phyloP scores from a whole-genome alignment of 371 early-diverging fungal genomes.

The Mucor saturninus region DNA sequence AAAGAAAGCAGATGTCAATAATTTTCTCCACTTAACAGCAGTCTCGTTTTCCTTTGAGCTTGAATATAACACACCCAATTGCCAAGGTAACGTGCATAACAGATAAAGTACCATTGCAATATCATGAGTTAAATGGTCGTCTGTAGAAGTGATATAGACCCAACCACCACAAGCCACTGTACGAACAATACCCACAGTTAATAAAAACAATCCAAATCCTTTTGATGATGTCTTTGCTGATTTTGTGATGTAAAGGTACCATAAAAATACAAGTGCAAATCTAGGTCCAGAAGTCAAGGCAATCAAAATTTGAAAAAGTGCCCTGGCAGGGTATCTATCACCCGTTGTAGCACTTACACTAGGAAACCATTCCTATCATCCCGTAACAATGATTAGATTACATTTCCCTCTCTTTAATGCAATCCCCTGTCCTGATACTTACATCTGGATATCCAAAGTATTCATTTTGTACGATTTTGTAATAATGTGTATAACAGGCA shows the following conservation, averaged over 20 bases:
- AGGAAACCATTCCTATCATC: conserved; percentile 79
- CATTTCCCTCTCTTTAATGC: background rate
- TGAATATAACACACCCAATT: conserved; percentile 63
- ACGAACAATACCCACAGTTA: conserved; percentile 68
- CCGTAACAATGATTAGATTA: background rate
- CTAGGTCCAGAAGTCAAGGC: conserved; percentile 76
- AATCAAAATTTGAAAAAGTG: conserved; percentile 79
- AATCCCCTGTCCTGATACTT: conserved; percentile 14
- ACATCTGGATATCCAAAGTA: conserved; percentile 79
- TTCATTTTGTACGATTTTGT: conserved; percentile 81
- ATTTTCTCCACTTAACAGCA: conserved; percentile 48
- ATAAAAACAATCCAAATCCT: conserved; percentile 62
- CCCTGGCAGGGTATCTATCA: conserved; percentile 80
- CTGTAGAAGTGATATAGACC: conserved; percentile 83
- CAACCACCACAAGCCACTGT: conserved; percentile 81
- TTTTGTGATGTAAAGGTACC: conserved; percentile 62
- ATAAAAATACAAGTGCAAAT: conserved; percentile 69
- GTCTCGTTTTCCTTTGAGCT: conserved; percentile 32
- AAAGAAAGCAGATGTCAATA: conserved; percentile 64
- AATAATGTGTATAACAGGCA: conserved; percentile 75
- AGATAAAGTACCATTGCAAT: conserved; percentile 80
- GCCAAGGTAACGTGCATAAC: conserved; percentile 77
- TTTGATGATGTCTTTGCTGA: conserved; percentile 51
- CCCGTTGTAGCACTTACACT: conserved; percentile 85
- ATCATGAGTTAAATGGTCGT: conserved; percentile 82